These are phyloP conservation scores for Trichosporon asahii DNA, from an alignment of 1,284 basidiomycete genomes.

Conservation along the genomic window DNA sequence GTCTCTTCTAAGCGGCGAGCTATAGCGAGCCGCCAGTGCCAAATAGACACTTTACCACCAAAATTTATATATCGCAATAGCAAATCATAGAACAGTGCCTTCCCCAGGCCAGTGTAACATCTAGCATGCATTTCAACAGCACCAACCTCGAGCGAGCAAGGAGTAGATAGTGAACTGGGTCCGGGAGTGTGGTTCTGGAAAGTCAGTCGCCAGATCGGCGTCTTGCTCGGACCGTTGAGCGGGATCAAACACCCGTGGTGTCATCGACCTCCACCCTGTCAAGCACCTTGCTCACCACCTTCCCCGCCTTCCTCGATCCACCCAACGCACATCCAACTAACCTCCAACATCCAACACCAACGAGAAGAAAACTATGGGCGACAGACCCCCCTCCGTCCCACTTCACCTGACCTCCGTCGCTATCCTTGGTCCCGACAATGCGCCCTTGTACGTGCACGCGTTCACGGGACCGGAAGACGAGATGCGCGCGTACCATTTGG, in stretches of 20 bases:
- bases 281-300: too few species aligned
- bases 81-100: neutral
- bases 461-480: constrained; percentile 47
- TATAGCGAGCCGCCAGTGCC: neutral
- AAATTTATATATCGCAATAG: too few species aligned
- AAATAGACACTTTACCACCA: too few species aligned
- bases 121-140: neutral
- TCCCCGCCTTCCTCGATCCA: too few species aligned
- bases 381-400: constrained; percentile 37
- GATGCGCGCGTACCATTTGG: constrained; percentile 49
- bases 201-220: too few species aligned
- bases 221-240: too few species aligned
- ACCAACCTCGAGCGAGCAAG: neutral
- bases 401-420: constrained; percentile 48
- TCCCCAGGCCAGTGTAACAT: neutral
- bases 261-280: too few species aligned
- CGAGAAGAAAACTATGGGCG: constrained; percentile 12
- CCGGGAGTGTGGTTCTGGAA: too few species aligned
- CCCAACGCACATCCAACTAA: too few species aligned
- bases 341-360: too few species aligned
- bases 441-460: constrained; percentile 49
- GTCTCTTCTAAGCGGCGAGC: constrained; percentile 43
- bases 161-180: too few species aligned
- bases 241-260: too few species aligned
- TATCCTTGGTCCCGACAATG: constrained; percentile 46